Base-by-base conservation (phyloP, 2,329 filamentous ascomycete species). In the Penicillium palitans region DNA sequence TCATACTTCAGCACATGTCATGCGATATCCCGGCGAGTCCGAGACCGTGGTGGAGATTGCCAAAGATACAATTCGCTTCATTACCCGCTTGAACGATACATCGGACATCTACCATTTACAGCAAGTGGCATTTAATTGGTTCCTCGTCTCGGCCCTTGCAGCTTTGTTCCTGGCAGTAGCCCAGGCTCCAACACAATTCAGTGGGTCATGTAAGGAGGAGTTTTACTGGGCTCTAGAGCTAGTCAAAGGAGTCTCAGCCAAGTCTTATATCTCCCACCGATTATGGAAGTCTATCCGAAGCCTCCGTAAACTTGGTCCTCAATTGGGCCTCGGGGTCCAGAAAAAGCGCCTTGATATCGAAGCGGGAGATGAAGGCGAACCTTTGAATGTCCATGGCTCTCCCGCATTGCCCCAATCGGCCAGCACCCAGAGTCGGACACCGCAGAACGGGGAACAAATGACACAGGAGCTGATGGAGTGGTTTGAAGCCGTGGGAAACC, bases 1-100 rank as follows among this genome's bases (percentile, higher is more conserved):
- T 9, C 90, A 96, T 72, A 93, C 71, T 0, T 68, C 70, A 0
- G 89, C 86, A 9, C 91, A 88, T 68, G 96, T 96, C 66, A 85
- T 89, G 77, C 84, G 87, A 52, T 89, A 96, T 69, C 82, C 87
- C 39, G 75, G 79, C 6, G 87, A 90, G 61, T 91, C 91, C 0
- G 85, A 90, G 66, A 88, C 83, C 0, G 84, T 84, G 1, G 83
- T 87, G 27, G 82, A 84, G 56, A 80, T 88, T 9, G 84, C 86
- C 8, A 87, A 87, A 66, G 85, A 88, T 61, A 87, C 84, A 0
- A 84, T 88, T 58, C 79, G 80, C 3, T 83, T 86, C 39, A 77
- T 88, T 31, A 84, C 83, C 0, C 80, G 80, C 46, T 78, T 87
- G 60, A 86, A 87, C 62, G 81, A 83, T 57, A 86, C 83, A 0